A percentile compares a stretch with the other conserved stretches of the same genome.
phyloP scores from a whole-genome alignment of 208 protist genomes.

The Trypanosoma avium region DNA sequence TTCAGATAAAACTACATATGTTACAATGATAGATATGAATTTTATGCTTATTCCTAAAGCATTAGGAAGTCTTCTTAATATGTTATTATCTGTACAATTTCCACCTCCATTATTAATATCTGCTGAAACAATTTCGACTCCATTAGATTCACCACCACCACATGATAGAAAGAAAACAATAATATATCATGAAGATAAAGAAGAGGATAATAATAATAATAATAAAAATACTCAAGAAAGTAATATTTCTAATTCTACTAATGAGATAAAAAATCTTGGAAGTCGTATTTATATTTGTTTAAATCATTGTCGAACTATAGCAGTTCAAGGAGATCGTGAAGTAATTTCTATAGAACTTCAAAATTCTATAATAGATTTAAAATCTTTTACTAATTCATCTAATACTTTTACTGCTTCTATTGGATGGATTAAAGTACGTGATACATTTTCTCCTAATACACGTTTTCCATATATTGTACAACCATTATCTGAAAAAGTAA shows the following conservation, averaged over 20 bases:
- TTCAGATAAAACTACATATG: slow-evolving; percentile 31
- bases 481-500: slow-evolving; percentile 25
- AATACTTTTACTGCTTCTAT: slow-evolving; percentile 39
- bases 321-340: slow-evolving; percentile 43
- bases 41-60: slow-evolving; percentile 62
- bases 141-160: neutral
- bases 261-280: neutral
- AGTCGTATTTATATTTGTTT: slow-evolving; percentile 7
- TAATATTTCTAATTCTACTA: neutral
- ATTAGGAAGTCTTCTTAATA: slow-evolving; percentile 67
- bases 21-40: slow-evolving; percentile 41
- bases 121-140: neutral
- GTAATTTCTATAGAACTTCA: slow-evolving; percentile 42
- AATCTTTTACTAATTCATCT: slow-evolving; percentile 38
- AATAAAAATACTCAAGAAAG: neutral
- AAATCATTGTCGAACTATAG: slow-evolving; percentile 9
- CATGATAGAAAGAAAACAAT: neutral
- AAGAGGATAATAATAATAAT: neutral
- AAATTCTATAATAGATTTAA: slow-evolving; percentile 26
- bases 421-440: slow-evolving; percentile 49
- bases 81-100: slow-evolving; percentile 66
- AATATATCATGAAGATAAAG: neutral
- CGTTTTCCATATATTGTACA: slow-evolving; percentile 50
- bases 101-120: slow-evolving; percentile 17
- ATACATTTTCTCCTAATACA: slow-evolving; percentile 36